These are phyloP conservation scores for Saccharomycopsis guyanensis DNA, from an alignment of 805 yeast species.

Conservation along the genomic window DNA sequence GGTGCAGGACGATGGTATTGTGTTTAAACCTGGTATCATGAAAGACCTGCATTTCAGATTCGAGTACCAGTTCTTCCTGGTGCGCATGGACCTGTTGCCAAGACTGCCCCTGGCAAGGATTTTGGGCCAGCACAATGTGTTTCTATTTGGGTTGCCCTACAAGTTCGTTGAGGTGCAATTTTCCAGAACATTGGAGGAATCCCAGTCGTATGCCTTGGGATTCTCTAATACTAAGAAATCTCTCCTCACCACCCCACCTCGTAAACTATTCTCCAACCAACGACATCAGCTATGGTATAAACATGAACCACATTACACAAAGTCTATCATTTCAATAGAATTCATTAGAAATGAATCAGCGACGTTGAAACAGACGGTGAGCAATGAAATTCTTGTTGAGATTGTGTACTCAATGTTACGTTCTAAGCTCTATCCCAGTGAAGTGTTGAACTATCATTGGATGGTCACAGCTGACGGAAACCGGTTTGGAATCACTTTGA, in stretches of 20 bases:
- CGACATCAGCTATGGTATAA: conserved; percentile 48
- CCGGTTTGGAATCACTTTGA: conserved; percentile 7
- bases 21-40: neutral
- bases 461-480: conserved; percentile 46
- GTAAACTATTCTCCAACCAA: conserved; percentile 29
- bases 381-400: conserved; percentile 45
- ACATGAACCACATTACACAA: conserved; percentile 28
- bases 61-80: conserved; percentile 27
- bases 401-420: conserved; percentile 36
- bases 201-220: conserved; percentile 4
- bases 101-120: neutral
- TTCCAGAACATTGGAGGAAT: neutral
- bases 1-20: neutral
- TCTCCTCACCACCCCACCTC: conserved; percentile 27
- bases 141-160: neutral
- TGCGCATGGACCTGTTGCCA: conserved; percentile 5
- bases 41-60: conserved; percentile 41
- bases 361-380: conserved; percentile 35
- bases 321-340: conserved; percentile 39
- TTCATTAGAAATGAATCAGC: conserved; percentile 28
- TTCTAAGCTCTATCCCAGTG: conserved; percentile 42
- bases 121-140: neutral
- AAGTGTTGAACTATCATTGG: conserved; percentile 50
- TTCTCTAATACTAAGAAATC: conserved; percentile 9
- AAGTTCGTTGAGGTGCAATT: neutral